Base-by-base conservation (phyloP, 805 yeast species). In the Brettanomyces anomalus region DNA sequence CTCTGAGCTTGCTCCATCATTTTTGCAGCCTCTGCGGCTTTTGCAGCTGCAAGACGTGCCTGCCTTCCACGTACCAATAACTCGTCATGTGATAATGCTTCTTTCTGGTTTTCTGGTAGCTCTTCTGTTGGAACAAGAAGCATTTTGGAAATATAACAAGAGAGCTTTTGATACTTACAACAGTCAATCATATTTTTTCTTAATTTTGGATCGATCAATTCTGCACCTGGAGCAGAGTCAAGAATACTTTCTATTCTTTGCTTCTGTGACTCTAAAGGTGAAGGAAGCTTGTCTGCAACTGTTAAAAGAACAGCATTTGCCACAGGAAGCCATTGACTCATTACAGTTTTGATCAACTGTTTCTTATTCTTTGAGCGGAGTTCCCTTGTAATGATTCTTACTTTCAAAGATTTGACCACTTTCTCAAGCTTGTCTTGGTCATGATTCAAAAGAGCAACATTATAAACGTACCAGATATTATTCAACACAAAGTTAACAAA, bases 291-390 rank as follows among this genome's bases (percentile, higher is more conserved):
- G 46, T 87, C 93, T 28, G 89, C 81, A 4, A 90, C 95, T 1
- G 95, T 79, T 8, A 93, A 71, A 24, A 93, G 64, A 7, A 90
- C 74, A 0, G 97, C 85, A 33, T 85, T 81, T 19, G 97, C 83
- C 4, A 93, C 76, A 1, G 99, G 97, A 18, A 93, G 66, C 97
- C 98, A 93, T 57, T 90, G 97, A 1, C 87, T 77, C 77, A 90
- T 78, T 4, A 93, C 74, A 6, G 77, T 68, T 43, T 71, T 73
- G 16, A 88, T 58, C 37, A 87, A 61, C 43, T 66, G 68, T 47
- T 77, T 80, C 37, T 78, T 69, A 55, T 90, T 97, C 53, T 82
- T 86, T 0, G 95, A 79, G 43, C 83, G 71, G 43, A 87, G 56
- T 49, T 89, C 96, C 46, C 95, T 69, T 5, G 93, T 85, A 2